Base-by-base conservation (phyloP, 306 rosid genomes). In the Gynostemma pentaphyllum region DNA sequence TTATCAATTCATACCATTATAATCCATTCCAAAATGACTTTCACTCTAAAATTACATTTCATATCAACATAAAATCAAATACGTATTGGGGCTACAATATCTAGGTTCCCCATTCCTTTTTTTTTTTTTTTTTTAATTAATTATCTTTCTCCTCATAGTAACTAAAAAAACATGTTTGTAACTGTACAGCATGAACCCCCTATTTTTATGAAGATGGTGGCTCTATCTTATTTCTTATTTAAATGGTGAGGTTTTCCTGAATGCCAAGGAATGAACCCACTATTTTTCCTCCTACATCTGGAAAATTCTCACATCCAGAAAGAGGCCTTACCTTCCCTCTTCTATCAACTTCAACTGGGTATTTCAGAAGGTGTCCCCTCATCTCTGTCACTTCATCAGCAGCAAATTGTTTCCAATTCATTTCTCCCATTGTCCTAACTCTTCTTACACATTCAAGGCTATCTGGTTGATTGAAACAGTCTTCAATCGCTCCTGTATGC, bases 241-340 rank as follows among this genome's bases (percentile, higher is more conserved):
- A 92, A 62, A 86, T 88, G 24, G 99, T 92, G 52, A 92, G 80
- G 54, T 88, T 92, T 73, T 88, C 96, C 44, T 86, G 99, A 76
- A 88, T 88, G 76, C 77, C 96, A 75, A 76, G 72, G 53, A 86
- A 92, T n/a, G 99, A 92, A 37, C 99, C 99, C 0, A 78, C 72
- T 56, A 92, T 84, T 73, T 68, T 86, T 48, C 99, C 99, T 56
- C 99, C 99, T 0, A 81, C 95, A 56, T 92, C 99, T 0, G 99
- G 99, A 70, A 92, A 92, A 64, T 74, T 85, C 74, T 84, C 97
- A 26, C 74, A 70, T 21, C 90, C 97, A 18, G 82, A 86, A 72
- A 92, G 80, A 16, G 99, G 37, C 52, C 49, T 82, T 46, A 92
- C 95, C 80, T 83, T 92, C 36, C 95, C 99, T 66, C 60, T 88